Evolutionary conservation across 169 alveolate genomes (phyloP), one percentile per base, ranked within the genome.

Genomic region (Plasmodium coatneyi): DNA sequence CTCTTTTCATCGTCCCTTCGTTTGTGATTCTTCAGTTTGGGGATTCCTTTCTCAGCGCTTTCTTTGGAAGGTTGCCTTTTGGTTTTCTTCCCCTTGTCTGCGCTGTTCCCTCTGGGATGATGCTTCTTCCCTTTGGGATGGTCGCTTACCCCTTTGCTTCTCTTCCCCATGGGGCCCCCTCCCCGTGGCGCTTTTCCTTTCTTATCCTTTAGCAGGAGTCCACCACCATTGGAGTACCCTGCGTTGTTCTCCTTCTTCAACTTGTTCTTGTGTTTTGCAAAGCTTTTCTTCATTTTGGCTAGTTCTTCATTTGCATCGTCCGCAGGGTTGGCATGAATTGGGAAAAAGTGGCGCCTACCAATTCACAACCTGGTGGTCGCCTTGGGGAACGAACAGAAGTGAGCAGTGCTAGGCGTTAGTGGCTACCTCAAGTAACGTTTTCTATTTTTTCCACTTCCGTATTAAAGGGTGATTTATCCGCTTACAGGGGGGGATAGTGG

Each of bases 221-320:
- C 43, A 12, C 19, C 43, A 12, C 56, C 91, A 54, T 66, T 82
- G 36, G 49, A 34, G 39, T 12, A 28, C 30, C 39, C 41, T 30
- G 28, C 70, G 16, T 30, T 34, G 30, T 82, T 82, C 16, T 43
- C 78, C 81, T 54, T 80, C 46, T 30, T 82, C 41, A 56, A 34
- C 71, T 56, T 60, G 56, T 43, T 82, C 71, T 82, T 82, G 81
- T 34, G 30, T 22, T 56, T 82, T 22, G 70, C 91, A 82, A 60
- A 56, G 2, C 16, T 22, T 39, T 82, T 82, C 52, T 39, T 82
- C 91, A 82, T 82, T 82, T 82, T 82, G n/a, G 22, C 82, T 66
- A 22, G 39, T 32, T 66, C 76, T 28, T 66, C 34, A 16, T 16
- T 28, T 22, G 30, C 34, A 28, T 66, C 39, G 12, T 66, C 34